A percentile compares a stretch with the other conserved stretches of the same genome.
Evolutionary conservation across 2,329 filamentous ascomycete species (phyloP).

Genomic region (Alternaria tenuissima): DNA sequence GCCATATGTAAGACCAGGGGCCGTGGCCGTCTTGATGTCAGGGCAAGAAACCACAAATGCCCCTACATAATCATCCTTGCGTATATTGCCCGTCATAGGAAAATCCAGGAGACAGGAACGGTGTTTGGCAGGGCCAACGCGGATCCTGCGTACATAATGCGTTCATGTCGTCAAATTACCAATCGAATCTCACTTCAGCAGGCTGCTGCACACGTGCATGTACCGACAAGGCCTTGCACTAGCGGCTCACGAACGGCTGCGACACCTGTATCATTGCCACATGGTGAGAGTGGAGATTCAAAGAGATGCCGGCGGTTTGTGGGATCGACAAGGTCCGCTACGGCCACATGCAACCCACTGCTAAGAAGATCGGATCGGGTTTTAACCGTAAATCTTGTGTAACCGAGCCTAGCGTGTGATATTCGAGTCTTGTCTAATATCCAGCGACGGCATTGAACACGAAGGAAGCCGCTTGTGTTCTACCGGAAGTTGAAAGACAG

Average conservation of each 20-base stretch:
- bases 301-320: not conserved
- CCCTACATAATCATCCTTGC: not conserved
- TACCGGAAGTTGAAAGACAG: not conserved
- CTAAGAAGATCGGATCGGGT: slow-evolving; percentile 9
- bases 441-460: not conserved
- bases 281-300: slow-evolving; percentile 15
- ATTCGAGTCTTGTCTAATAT: not conserved
- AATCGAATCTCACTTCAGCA: not conserved
- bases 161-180: slow-evolving; percentile 1
- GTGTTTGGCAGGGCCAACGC: not conserved
- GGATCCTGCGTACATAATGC: slow-evolving; percentile 2
- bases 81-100: slow-evolving; percentile 4
- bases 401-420: slow-evolving; percentile 1
- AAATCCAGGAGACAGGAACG: slow-evolving; percentile 1
- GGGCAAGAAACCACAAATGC: slow-evolving; percentile 6
- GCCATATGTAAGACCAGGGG: slow-evolving; percentile 2
- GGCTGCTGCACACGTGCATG: not conserved
- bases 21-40: slow-evolving; percentile 10
- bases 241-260: slow-evolving; percentile 1
- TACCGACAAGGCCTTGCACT: not conserved
- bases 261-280: slow-evolving; percentile 14
- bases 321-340: slow-evolving; percentile 10
- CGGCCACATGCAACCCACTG: slow-evolving; percentile 6
- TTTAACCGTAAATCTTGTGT: slow-evolving; percentile 13
- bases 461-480: not conserved